Evolutionary conservation across 352 stramenopile genomes (phyloP).

Genomic region (Pythium angustatum): DNA sequence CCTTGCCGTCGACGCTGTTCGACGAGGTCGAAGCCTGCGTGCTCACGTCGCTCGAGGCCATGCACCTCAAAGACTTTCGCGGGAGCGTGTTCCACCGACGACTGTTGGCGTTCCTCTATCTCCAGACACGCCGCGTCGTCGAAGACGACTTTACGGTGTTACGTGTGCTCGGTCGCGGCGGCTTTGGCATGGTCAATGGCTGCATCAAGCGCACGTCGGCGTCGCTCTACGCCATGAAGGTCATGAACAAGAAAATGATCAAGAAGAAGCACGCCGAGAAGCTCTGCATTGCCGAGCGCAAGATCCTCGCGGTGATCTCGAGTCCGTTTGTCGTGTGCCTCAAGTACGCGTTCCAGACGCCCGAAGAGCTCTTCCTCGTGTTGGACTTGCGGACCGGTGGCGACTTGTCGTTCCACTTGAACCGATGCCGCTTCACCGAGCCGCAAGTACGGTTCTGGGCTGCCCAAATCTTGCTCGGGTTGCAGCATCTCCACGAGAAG

Average conservation of each 20-base stretch:
- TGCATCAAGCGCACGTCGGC: conserved; percentile 94
- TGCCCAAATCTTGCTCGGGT: conserved; percentile 68
- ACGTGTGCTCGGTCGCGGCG: conserved; percentile 93
- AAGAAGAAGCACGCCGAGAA: conserved; percentile 93
- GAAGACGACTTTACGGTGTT: conserved; percentile 97
- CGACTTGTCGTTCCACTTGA: conserved; percentile 90
- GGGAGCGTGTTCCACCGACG: conserved; percentile 77
- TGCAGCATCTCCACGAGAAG: conserved; percentile 88
- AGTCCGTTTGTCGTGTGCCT: conserved; percentile 95
- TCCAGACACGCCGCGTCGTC: conserved; percentile 87
- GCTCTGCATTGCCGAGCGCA: conserved; percentile 72
- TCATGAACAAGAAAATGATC: conserved; percentile 89
- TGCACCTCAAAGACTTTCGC: conserved; percentile 77
- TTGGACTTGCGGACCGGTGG: conserved; percentile 97
- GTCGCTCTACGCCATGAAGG: conserved; percentile 84
- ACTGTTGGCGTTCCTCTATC: conserved; percentile 89
- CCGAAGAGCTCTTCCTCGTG: conserved; percentile 96
- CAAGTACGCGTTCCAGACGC: conserved; percentile 95
- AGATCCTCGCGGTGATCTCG: conserved; percentile 73
- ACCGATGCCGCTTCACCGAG: conserved; percentile 71
- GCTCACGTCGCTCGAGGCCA: conserved; percentile 62
- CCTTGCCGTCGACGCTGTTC: conserved; percentile 46
- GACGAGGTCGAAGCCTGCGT: conserved; percentile 78
- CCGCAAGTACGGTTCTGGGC: conserved; percentile 80
- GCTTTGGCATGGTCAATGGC: conserved; percentile 97